Base-by-base conservation (phyloP, 1,284 basidiomycete species). In the Tetrapyrgos nigripes region DNA sequence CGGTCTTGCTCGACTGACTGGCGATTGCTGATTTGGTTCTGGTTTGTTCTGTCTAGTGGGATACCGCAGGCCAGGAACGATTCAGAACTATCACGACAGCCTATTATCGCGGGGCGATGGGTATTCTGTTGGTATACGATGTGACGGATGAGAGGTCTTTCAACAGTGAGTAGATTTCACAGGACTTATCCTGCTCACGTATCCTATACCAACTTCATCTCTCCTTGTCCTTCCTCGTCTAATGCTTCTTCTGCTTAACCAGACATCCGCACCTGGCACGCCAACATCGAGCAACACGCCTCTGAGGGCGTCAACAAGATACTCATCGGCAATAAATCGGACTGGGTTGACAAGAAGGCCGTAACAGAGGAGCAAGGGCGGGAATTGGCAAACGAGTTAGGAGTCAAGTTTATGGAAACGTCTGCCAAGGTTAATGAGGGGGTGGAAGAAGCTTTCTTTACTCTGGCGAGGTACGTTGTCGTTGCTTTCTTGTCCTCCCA, bases 81-180 rank as follows among this genome's bases (percentile, higher is more conserved):
- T 99, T 99, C 84, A 86, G 97, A 70, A 99, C 97, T 46, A 99
- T 99, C 76, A 99, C 97, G 45, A 98, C 97, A 9, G 96, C 97
- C n/a, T 99, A 99, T 79, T 99, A 99, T 83, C 92, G 97, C 67
- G 97, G 97, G 47, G 97, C 97, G 17, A 99, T 99, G 97, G 97
- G 97, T 55, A 99, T 99, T 70, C 82, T 99, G 57, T 85, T 99
- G 59, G 97, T 99, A 4, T 99, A 98, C 77, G 97, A 99, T 73
- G 96, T 99, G 43, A 99, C 97, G 28, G 97, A 99, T 76, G 95
- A 98, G 76, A 90, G 93, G 69, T 97, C 94, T 26, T 99, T 99
- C 81, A 93, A 95, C 74, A 98, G 97, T 98, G 68, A 67, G 95
- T 77, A 19, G 48, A 24, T 37, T 46, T n/a, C n/a, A n/a, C 56